Evolutionary conservation across 768 basidiomycete species (phyloP).

Genomic region (Glaciozyma antarctica): DNA sequence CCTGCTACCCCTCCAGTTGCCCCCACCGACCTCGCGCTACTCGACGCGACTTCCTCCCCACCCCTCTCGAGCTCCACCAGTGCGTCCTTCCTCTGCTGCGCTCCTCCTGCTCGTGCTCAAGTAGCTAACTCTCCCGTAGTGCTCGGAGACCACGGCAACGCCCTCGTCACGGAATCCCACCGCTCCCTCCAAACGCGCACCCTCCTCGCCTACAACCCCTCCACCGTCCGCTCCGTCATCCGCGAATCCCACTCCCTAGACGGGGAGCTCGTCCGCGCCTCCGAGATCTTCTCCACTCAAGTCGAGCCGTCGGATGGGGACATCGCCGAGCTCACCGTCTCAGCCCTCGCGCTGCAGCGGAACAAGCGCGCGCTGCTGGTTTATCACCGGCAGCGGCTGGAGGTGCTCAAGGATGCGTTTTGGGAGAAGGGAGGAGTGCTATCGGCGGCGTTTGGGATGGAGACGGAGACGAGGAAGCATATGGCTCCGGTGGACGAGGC

Average conservation of each 20-base stretch:
- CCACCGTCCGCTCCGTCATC: slow-evolving; percentile 71
- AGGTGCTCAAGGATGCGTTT: slow-evolving; percentile 74
- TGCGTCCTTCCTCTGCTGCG: no score
- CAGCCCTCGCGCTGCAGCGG: slow-evolving; percentile 77
- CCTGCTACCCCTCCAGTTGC: no score
- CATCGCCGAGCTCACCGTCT: slow-evolving; percentile 55
- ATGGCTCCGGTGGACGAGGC: slow-evolving; percentile 27
- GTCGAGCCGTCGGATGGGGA: slow-evolving; percentile 9
- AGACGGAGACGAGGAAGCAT: slow-evolving; percentile 40
- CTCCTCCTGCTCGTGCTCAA: no score
- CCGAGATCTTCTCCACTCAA: slow-evolving; percentile 4
- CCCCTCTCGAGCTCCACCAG: no score
- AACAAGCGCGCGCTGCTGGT: slow-evolving; percentile 95
- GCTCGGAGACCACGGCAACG: slow-evolving; percentile 67
- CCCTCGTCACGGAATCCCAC: slow-evolving; percentile 76
- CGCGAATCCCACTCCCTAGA: slow-evolving; percentile 80
- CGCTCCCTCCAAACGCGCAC: slow-evolving; percentile 74
- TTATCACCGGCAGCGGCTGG: slow-evolving; percentile 78
- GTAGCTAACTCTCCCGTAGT: slow-evolving; percentile 20
- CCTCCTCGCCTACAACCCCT: slow-evolving; percentile 83
- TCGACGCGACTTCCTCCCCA: no score
- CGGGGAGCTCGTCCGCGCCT: slow-evolving; percentile 34
- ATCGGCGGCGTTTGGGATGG: slow-evolving; percentile 65
- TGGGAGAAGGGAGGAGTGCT: slow-evolving; percentile 82
- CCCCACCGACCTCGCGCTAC: no score